Percentiles rank a stretch among this genome's conserved stretches.
phyloP scores from a whole-genome alignment of 2,329 filamentous ascomycete genomes.

The Colletotrichum sp. region DNA sequence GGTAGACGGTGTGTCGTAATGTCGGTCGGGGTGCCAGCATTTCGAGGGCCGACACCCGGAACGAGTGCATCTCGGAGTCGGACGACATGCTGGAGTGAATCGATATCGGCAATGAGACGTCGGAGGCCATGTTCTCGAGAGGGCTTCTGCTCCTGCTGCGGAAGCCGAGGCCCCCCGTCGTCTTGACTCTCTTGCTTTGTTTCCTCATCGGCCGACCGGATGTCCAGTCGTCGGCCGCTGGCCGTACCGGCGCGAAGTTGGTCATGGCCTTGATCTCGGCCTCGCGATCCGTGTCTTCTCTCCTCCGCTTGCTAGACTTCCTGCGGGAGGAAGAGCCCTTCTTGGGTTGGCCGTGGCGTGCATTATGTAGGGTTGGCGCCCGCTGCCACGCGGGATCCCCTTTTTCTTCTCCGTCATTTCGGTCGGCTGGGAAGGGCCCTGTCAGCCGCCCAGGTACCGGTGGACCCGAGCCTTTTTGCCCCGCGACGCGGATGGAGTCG shows the following conservation, averaged over 20 bases:
- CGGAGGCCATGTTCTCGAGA: constrained; percentile 68
- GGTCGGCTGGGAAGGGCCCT: constrained; percentile 21
- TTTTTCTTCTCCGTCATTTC: constrained; percentile 22
- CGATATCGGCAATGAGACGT: constrained; percentile 78
- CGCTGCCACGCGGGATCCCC: constrained; percentile 32
- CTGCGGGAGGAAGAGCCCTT: constrained; percentile 59
- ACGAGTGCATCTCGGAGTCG: constrained; percentile 76
- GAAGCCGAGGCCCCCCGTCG: constrained; percentile 43
- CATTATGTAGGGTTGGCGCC: constrained; percentile 62
- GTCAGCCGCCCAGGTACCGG: constrained; percentile 8
- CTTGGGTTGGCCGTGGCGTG: constrained; percentile 58
- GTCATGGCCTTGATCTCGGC: constrained; percentile 89
- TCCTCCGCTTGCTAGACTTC: constrained; percentile 78
- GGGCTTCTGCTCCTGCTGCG: constrained; percentile 39
- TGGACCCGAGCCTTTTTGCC: constrained; percentile 19
- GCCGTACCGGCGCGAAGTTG: constrained; percentile 68
- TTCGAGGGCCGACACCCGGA: constrained; percentile 79
- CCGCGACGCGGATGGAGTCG: constrained; percentile 54
- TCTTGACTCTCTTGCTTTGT: constrained; percentile 70
- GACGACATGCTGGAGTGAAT: constrained; percentile 79
- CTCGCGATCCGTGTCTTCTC: constrained; percentile 78
- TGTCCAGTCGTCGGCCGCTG: constrained; percentile 63
- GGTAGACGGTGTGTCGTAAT: constrained; percentile 73
- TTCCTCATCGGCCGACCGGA: constrained; percentile 64
- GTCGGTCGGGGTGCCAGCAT: constrained; percentile 87